Percentiles rank a stretch among this genome's conserved stretches.
Evolutionary conservation across 2,329 filamentous ascomycete genomes (phyloP).

Genomic region (Cladophialophora exuberans): DNA sequence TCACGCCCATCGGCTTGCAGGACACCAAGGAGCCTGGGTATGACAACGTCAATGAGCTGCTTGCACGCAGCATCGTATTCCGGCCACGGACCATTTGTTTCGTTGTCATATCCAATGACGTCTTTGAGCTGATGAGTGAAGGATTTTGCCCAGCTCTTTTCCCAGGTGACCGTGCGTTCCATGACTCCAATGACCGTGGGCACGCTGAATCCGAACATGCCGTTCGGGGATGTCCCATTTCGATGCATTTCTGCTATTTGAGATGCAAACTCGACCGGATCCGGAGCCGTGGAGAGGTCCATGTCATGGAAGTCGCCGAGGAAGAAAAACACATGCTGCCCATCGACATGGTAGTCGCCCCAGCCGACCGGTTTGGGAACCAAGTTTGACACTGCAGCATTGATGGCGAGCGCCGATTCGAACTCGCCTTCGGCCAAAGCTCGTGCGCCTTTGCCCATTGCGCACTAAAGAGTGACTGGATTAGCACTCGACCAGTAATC

Average conservation of each 20-base stretch:
- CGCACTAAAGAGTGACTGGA: neutral
- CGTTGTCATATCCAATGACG: slow-evolving; percentile 7
- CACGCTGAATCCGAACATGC: slow-evolving; percentile 4
- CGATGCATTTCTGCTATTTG: slow-evolving; percentile 13
- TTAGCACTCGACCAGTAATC: neutral
- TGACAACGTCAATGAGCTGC: slow-evolving; percentile 7
- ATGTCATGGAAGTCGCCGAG: slow-evolving; percentile 17
- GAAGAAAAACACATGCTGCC: slow-evolving; percentile 18
- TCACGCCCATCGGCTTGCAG: slow-evolving; percentile 6
- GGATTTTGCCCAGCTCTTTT: slow-evolving; percentile 5
- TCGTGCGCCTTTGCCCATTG: slow-evolving; percentile 8
- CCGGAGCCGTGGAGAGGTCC: slow-evolving; percentile 8
- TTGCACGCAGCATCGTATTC: slow-evolving; percentile 5
- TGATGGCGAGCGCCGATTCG: slow-evolving; percentile 16
- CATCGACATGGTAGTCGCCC: slow-evolving; percentile 12
- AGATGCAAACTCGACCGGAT: slow-evolving; percentile 10
- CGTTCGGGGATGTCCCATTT: slow-evolving; percentile 14
- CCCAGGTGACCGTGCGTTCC: slow-evolving; percentile 8
- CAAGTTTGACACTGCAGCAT: slow-evolving; percentile 10
- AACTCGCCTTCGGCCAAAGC: slow-evolving; percentile 16
- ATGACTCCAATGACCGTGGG: slow-evolving; percentile 5
- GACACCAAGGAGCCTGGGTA: neutral
- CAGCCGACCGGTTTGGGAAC: slow-evolving; percentile 6
- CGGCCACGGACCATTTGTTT: slow-evolving; percentile 7
- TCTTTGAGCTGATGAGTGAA: slow-evolving; percentile 4